These are phyloP conservation scores for Leishmania tarentolae DNA, from an alignment of 208 protist genomes.

Conservation along the genomic window DNA sequence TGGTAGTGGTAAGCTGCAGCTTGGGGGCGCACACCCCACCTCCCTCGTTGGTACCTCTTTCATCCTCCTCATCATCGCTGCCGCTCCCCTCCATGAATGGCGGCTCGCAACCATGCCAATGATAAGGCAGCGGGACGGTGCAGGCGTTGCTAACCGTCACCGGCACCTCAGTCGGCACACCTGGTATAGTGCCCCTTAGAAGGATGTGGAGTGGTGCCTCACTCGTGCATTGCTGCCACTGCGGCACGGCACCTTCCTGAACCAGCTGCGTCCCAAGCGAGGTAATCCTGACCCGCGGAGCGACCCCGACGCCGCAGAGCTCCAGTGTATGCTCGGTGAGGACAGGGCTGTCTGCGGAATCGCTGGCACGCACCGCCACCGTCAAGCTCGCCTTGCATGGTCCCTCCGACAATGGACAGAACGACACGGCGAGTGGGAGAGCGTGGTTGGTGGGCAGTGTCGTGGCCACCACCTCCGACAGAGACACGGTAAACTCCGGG, in stretches of 20 bases:
- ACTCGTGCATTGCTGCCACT: slow-evolving; percentile 36
- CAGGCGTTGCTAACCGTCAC: slow-evolving; percentile 70
- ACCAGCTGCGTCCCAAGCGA: slow-evolving; percentile 54
- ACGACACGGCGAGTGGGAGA: slow-evolving; percentile 56
- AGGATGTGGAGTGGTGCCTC: slow-evolving; percentile 49
- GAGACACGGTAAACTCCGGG: slow-evolving; percentile 47
- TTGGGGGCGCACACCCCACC: background rate
- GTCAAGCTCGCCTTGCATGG: slow-evolving; percentile 49
- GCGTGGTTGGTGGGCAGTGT: slow-evolving; percentile 41
- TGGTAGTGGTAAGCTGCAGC: background rate
- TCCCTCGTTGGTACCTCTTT: background rate
- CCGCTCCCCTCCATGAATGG: slow-evolving; percentile 4
- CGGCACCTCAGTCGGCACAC: slow-evolving; percentile 43
- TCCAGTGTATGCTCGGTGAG: slow-evolving; percentile 58
- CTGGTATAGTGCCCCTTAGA: slow-evolving; percentile 60
- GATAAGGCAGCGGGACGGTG: slow-evolving; percentile 60
- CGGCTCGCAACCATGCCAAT: slow-evolving; percentile 49
- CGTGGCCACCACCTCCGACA: slow-evolving; percentile 30
- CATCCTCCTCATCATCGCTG: background rate
- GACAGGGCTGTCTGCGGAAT: slow-evolving; percentile 36
- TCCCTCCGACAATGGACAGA: slow-evolving; percentile 60
- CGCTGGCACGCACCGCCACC: slow-evolving; percentile 48
- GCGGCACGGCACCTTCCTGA: slow-evolving; percentile 31
- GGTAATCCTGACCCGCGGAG: slow-evolving; percentile 69
- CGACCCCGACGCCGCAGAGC: slow-evolving; percentile 57